phyloP scores from a whole-genome alignment of 2,329 filamentous ascomycete genomes.

The Epichloe sibirici region DNA sequence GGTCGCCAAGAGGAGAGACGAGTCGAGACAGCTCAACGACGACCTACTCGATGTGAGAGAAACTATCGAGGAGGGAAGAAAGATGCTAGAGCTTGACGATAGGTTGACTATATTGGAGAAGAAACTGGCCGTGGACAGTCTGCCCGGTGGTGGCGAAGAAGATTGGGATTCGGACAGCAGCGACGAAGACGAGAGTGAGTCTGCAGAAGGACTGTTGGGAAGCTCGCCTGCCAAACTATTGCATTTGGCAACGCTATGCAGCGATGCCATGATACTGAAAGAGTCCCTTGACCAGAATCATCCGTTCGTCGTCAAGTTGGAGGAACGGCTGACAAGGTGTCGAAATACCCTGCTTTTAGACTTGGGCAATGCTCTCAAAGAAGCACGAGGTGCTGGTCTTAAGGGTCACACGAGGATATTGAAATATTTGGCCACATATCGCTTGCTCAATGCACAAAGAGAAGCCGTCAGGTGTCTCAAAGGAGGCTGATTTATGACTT shows the following conservation, averaged over 20 bases:
- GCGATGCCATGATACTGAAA: constrained; percentile 28
- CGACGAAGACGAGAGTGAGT: constrained; percentile 26
- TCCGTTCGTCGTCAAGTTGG: constrained; percentile 38
- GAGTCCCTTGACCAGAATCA: constrained; percentile 32
- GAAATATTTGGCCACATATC: constrained; percentile 41
- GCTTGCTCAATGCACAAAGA: constrained; percentile 36
- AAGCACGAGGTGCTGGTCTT: constrained; percentile 29
- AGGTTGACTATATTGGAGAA: constrained; percentile 51
- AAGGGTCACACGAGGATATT: constrained; percentile 34
- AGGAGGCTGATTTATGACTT: constrained; percentile 20
- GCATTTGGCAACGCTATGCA: constrained; percentile 33
- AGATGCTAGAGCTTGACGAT: constrained; percentile 56
- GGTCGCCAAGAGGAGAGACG: constrained; percentile 50
- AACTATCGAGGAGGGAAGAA: constrained; percentile 48
- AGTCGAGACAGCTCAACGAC: constrained; percentile 49
- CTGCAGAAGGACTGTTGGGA: constrained; percentile 23
- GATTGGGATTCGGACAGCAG: constrained; percentile 21
- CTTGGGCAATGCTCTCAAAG: constrained; percentile 35
- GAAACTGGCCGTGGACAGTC: constrained; percentile 41
- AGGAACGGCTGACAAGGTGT: constrained; percentile 39
- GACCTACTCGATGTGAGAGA: constrained; percentile 54
- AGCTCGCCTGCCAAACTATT: constrained; percentile 36
- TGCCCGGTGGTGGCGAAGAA: constrained; percentile 10
- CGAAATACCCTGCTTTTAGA: constrained; percentile 46
- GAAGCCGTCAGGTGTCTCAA: constrained; percentile 39